A percentile compares a stretch with the other conserved stretches of the same genome.
Conservation (phyloP, 768 basidiomycete species). For the Pleurotus tuber-regium region DNA sequence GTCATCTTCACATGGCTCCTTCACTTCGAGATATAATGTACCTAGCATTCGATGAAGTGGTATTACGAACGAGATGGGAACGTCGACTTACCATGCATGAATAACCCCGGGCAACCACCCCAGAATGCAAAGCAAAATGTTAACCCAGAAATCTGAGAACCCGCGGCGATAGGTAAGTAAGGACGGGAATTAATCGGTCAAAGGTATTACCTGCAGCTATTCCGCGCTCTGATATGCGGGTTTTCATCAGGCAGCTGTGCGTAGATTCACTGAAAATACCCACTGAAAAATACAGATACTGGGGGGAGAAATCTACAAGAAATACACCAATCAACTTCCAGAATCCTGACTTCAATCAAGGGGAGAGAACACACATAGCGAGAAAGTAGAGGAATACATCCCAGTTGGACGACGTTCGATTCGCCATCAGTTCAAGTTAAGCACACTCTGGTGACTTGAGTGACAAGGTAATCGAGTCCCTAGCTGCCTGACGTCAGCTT, state of each 20-base stretch:
- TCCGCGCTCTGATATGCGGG: background rate
- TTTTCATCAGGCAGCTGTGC: background rate
- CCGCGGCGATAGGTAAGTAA: too few species aligned
- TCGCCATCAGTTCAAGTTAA: too few species aligned
- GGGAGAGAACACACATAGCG: background rate
- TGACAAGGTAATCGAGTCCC: too few species aligned
- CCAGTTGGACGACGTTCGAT: background rate
- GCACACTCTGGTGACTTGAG: too few species aligned
- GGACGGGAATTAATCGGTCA: too few species aligned
- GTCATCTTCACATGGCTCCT: background rate
- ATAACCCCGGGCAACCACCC: conserved; percentile 54
- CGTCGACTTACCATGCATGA: conserved; percentile 44
- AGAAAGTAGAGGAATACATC: conserved; percentile 1
- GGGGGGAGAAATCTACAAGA: background rate
- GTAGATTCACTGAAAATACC: background rate
- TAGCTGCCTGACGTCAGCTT: too few species aligned
- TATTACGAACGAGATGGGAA: background rate
- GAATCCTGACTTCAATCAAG: background rate
- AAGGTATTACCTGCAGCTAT: background rate
- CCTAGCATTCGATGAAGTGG: conserved; percentile 5
- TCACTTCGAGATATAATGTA: conserved; percentile 17
- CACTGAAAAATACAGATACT: conserved; percentile 5
- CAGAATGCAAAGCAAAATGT: conserved; percentile 36
- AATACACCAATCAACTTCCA: background rate
- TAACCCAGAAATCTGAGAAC: conserved; percentile 32